phyloP scores from a whole-genome alignment of 2,329 filamentous ascomycete genomes.

The Xylariaceae sp. region DNA sequence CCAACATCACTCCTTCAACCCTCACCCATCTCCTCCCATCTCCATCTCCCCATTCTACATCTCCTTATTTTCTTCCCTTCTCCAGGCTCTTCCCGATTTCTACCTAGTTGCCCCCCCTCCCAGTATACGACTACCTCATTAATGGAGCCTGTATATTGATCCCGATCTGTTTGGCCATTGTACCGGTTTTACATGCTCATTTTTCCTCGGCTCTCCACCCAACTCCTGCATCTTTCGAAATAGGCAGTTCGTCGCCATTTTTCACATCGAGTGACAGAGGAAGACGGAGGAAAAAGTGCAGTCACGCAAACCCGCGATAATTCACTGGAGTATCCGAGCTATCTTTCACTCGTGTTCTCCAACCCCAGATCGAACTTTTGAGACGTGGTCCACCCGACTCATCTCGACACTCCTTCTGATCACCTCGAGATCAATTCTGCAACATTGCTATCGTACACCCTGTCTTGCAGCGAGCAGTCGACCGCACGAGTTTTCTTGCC shows the following conservation, averaged over 20 bases:
- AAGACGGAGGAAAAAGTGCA: constrained; percentile 8
- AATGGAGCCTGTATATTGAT: constrained; percentile 39
- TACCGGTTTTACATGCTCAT: constrained; percentile 24
- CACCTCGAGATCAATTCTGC: constrained; percentile 11
- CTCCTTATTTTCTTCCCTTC: constrained; percentile 30
- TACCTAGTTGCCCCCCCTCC: constrained; percentile 12
- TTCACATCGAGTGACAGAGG: constrained; percentile 11
- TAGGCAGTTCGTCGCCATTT: neutral
- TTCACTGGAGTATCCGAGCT: constrained; percentile 2
- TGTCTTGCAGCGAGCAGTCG: constrained; percentile 14
- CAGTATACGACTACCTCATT: constrained; percentile 28
- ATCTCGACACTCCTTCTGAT: constrained; percentile 21
- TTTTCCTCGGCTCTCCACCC: constrained; percentile 14
- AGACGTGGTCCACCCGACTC: constrained; percentile 7
- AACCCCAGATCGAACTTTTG: constrained; percentile 14
- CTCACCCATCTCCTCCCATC: too few relatives aligned
- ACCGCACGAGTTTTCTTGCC: constrained; percentile 13
- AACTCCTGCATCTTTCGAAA: constrained; percentile 14
- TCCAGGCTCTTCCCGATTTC: constrained; percentile 29
- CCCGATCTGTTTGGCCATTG: constrained; percentile 32
- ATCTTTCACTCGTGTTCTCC: constrained; percentile 4
- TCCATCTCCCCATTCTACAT: constrained; percentile 19
- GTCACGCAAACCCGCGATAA: constrained; percentile 9
- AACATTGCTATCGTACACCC: constrained; percentile 13
- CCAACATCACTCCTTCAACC: too few relatives aligned